A percentile compares a stretch with the other conserved stretches of the same genome.
phyloP scores from a whole-genome alignment of 208 protist species.

The Acanthamoeba castellanii region DNA sequence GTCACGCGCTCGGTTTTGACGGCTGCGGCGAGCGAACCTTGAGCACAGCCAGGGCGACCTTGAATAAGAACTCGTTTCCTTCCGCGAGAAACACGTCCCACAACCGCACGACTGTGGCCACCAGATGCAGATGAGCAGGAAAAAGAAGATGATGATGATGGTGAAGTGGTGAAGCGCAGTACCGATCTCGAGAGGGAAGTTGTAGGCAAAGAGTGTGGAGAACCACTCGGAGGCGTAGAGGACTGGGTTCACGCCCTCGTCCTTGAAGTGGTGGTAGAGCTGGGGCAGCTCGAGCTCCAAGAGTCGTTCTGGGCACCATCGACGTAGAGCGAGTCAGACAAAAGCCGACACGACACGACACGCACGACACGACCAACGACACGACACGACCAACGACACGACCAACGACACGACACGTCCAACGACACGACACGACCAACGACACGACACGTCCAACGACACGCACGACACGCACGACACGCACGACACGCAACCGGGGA shows the following conservation, averaged over 20 bases:
- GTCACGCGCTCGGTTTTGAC: neutral
- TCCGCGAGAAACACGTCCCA: slow-evolving; percentile 53
- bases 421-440: too few relatives aligned
- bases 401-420: too few relatives aligned
- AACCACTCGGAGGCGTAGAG: slow-evolving; percentile 66
- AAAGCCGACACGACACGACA: neutral
- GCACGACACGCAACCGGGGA: too few relatives aligned
- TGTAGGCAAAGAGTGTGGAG: slow-evolving; percentile 56
- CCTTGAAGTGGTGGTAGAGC: slow-evolving; percentile 34
- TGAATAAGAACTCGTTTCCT: slow-evolving; percentile 28
- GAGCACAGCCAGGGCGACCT: slow-evolving; percentile 28
- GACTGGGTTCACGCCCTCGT: slow-evolving; percentile 18
- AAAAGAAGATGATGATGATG: neutral
- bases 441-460: too few relatives aligned
- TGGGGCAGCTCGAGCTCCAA: slow-evolving; percentile 22
- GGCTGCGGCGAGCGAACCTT: neutral
- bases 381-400: too few relatives aligned
- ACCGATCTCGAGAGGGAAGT: slow-evolving; percentile 40
- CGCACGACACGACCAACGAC: neutral
- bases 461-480: neutral
- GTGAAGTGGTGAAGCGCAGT: neutral
- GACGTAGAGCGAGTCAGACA: neutral
- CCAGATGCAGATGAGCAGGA: neutral
- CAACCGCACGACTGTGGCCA: slow-evolving; percentile 6
- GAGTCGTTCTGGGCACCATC: neutral